phyloP scores from a whole-genome alignment of 2,329 filamentous ascomycete species.

The Proliferodiscus dingleyae region DNA sequence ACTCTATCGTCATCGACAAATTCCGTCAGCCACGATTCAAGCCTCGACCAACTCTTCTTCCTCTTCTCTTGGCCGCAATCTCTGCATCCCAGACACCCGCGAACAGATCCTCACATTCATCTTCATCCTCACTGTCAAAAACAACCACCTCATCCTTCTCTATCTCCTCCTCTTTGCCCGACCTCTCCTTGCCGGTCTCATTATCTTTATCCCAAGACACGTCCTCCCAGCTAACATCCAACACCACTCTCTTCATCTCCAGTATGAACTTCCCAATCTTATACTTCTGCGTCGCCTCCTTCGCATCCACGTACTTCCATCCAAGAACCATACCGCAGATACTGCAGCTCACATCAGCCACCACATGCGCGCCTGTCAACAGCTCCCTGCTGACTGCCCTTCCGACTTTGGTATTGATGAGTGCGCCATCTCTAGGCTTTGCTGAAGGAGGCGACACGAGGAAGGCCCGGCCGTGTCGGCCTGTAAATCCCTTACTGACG shows the following conservation, averaged over 20 bases:
- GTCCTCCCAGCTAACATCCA: slow-evolving; percentile 51
- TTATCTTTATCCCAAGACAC: slow-evolving; percentile 14
- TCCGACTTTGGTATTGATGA: slow-evolving; percentile 54
- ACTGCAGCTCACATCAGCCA: slow-evolving; percentile 57
- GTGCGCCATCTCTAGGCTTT: slow-evolving; percentile 16
- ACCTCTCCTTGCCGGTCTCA: slow-evolving; percentile 28
- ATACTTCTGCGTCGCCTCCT: slow-evolving; percentile 55
- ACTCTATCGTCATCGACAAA: too few species aligned
- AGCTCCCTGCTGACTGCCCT: slow-evolving; percentile 51
- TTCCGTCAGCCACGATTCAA: too few species aligned
- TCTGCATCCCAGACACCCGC: slow-evolving; percentile 56
- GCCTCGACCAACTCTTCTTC: slow-evolving; percentile 13
- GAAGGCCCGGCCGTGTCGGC: slow-evolving; percentile 59
- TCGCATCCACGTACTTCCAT: slow-evolving; percentile 65
- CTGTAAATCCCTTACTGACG: slow-evolving; percentile 61
- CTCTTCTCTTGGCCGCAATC: slow-evolving; percentile 26
- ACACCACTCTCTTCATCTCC: slow-evolving; percentile 54
- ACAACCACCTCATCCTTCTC: slow-evolving; percentile 43
- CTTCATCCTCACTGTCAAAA: slow-evolving; percentile 61
- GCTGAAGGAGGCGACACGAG: slow-evolving; percentile 44
- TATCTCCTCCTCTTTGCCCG: slow-evolving; percentile 53
- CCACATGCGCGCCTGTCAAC: slow-evolving; percentile 58
- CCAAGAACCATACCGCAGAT: slow-evolving; percentile 54
- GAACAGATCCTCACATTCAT: slow-evolving; percentile 64
- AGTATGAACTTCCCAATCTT: slow-evolving; percentile 66